These are phyloP conservation scores for Aspergillus sp. DNA, from an alignment of 2,329 filamentous ascomycete species.

Conservation along the genomic window DNA sequence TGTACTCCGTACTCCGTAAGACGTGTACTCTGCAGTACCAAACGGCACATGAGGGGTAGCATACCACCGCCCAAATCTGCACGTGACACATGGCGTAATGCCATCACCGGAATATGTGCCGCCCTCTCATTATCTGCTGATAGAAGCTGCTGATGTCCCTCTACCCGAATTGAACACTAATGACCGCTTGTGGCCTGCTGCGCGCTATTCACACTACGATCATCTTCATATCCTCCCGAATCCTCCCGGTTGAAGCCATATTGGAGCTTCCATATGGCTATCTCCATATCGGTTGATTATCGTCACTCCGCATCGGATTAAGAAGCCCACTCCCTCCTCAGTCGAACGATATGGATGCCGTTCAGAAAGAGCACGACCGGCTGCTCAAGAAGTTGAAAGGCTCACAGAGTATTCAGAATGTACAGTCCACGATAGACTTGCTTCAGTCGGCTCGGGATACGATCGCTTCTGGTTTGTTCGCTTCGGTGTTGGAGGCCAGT, in stretches of 20 bases:
- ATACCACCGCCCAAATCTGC: background rate
- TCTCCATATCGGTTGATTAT: conserved; percentile 11
- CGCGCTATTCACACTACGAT: background rate
- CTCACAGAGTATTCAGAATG: conserved; percentile 65
- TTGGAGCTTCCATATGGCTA: conserved; percentile 19
- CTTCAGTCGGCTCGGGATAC: conserved; percentile 66
- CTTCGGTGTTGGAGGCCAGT: background rate
- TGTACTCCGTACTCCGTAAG: no score
- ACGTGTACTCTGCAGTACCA: no score
- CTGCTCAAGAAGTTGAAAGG: conserved; percentile 65
- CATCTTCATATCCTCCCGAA: background rate
- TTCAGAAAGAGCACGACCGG: conserved; percentile 68
- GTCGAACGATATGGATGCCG: conserved; percentile 48
- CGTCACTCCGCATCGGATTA: conserved; percentile 19
- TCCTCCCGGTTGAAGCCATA: background rate
- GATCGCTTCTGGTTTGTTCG: conserved; percentile 59
- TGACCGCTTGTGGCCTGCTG: background rate
- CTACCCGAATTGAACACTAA: background rate
- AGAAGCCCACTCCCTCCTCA: conserved; percentile 6
- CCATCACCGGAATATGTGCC: background rate
- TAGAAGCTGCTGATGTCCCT: background rate
- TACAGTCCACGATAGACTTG: conserved; percentile 74
- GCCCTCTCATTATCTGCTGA: background rate
- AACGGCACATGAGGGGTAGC: background rate
- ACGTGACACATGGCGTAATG: conserved; percentile 5